Conservation (phyloP, 1,139 yeast genomes). For the Sugiyamaella paludigena region DNA sequence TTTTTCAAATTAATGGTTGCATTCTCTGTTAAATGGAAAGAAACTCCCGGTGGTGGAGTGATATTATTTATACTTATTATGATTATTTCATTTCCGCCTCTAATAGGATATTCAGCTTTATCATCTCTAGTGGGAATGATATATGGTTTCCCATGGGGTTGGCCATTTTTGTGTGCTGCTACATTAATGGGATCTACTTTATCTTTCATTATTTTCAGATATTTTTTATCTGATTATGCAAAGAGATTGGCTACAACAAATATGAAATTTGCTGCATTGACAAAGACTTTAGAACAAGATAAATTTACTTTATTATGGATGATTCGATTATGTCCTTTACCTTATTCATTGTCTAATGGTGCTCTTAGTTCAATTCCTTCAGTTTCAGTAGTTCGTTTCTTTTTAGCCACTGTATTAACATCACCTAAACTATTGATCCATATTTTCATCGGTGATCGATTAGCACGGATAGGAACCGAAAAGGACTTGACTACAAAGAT, state of each 20-base stretch:
- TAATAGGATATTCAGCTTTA: conserved; percentile 75
- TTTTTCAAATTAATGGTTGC: conserved; percentile 46
- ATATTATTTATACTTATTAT: conserved; percentile 52
- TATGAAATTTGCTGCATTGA: conserved; percentile 69
- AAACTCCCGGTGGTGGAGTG: conserved; percentile 50
- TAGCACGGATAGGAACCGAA: conserved; percentile 63
- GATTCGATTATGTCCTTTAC: conserved; percentile 84
- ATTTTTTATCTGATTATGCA: conserved; percentile 58
- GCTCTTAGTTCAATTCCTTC: conserved; percentile 87
- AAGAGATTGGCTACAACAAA: conserved; percentile 50
- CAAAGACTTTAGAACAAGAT: conserved; percentile 66
- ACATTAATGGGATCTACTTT: conserved; percentile 70
- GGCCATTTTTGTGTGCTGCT: conserved; percentile 70
- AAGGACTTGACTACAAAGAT: conserved; percentile 52
- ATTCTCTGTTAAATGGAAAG: conserved; percentile 48
- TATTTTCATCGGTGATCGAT: conserved; percentile 74
- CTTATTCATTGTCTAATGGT: conserved; percentile 89
- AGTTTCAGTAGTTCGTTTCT: conserved; percentile 57
- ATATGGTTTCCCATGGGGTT: conserved; percentile 78
- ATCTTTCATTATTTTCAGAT: conserved; percentile 68
- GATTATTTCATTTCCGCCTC: conserved; percentile 75
- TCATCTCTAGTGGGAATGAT: conserved; percentile 74
- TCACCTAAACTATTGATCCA: conserved; percentile 80
- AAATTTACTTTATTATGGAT: conserved; percentile 66
- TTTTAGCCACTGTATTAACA: conserved; percentile 68